Conservation (phyloP, 257 asterid species). For the Verbascum thapsus region DNA sequence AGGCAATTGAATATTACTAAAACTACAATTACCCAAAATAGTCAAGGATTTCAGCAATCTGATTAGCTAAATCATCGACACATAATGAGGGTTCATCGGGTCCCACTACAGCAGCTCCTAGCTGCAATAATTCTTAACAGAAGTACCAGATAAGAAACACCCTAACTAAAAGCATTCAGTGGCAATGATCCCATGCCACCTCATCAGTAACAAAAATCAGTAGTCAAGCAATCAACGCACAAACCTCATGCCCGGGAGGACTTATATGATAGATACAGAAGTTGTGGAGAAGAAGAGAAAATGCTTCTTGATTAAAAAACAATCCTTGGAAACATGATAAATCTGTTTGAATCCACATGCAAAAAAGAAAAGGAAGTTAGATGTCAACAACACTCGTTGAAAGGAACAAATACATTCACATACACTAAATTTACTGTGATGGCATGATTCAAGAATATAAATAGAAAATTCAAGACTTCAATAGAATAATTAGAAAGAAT, state of each 20-base stretch:
- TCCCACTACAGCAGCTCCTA: slow-evolving; percentile 45
- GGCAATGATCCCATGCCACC: neutral
- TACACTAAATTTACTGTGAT: slow-evolving; percentile 14
- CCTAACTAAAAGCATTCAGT: neutral
- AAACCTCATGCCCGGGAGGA: slow-evolving; percentile 58
- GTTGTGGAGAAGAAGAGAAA: slow-evolving; percentile 51
- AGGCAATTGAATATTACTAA: neutral
- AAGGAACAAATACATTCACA: slow-evolving; percentile 11
- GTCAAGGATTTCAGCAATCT: slow-evolving; percentile 52
- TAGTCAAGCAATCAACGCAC: slow-evolving; percentile 23
- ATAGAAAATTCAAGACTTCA: neutral
- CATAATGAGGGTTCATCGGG: slow-evolving; percentile 39
- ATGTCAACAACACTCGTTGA: slow-evolving; percentile 5
- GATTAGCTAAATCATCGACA: slow-evolving; percentile 53
- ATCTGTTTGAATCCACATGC: slow-evolving; percentile 34
- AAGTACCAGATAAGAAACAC: slow-evolving; percentile 27
- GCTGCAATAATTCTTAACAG: slow-evolving; percentile 38
- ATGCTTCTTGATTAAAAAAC: slow-evolving; percentile 49
- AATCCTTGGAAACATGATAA: slow-evolving; percentile 52
- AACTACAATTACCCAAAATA: slow-evolving; percentile 43
- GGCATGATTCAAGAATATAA: neutral
- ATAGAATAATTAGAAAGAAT: neutral
- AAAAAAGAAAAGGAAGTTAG: slow-evolving; percentile 28
- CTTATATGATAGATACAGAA: slow-evolving; percentile 50
- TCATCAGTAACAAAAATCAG: neutral